phyloP scores from a whole-genome alignment of 2,329 filamentous ascomycete genomes.

The Rhynchosporium agropyri region DNA sequence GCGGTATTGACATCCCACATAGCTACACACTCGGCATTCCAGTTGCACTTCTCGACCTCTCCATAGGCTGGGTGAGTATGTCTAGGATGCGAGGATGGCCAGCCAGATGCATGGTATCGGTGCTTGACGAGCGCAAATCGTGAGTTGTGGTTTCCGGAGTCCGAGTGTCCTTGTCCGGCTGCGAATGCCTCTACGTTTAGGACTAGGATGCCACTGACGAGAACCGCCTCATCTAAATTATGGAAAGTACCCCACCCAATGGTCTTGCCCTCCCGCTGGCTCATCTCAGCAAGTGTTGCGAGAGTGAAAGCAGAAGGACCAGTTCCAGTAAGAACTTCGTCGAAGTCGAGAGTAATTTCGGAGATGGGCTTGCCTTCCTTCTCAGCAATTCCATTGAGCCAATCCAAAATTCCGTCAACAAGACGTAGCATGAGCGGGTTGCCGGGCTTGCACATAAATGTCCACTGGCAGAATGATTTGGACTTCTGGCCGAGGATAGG shows the following conservation, averaged over 20 bases:
- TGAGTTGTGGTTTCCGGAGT: conserved; percentile 70
- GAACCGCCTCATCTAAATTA: conserved; percentile 64
- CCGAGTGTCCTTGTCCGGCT: conserved; percentile 72
- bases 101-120: conserved; percentile 74
- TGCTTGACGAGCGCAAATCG: conserved; percentile 70
- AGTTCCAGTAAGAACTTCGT: conserved; percentile 73
- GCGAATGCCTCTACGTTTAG: conserved; percentile 73
- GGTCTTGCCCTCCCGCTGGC: conserved; percentile 47
- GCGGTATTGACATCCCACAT: conserved; percentile 68
- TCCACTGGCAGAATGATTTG: conserved; percentile 75
- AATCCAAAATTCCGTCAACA: conserved; percentile 68
- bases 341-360: conserved; percentile 68
- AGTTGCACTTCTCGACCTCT: conserved; percentile 72
- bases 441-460: conserved; percentile 69
- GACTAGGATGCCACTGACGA: conserved; percentile 66
- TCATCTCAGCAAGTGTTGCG: conserved; percentile 67
- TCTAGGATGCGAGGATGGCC: conserved; percentile 67
- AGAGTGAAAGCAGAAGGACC: conserved; percentile 71
- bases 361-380: conserved; percentile 61
- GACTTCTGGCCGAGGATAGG: conserved; percentile 69
- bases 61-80: conserved; percentile 70
- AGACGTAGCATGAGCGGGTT: conserved; percentile 69
- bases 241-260: conserved; percentile 69
- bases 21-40: conserved; percentile 64
- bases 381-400: conserved; percentile 62